Base-by-base conservation (phyloP, 2,329 filamentous ascomycete species). In the Westerdykella ornata region DNA sequence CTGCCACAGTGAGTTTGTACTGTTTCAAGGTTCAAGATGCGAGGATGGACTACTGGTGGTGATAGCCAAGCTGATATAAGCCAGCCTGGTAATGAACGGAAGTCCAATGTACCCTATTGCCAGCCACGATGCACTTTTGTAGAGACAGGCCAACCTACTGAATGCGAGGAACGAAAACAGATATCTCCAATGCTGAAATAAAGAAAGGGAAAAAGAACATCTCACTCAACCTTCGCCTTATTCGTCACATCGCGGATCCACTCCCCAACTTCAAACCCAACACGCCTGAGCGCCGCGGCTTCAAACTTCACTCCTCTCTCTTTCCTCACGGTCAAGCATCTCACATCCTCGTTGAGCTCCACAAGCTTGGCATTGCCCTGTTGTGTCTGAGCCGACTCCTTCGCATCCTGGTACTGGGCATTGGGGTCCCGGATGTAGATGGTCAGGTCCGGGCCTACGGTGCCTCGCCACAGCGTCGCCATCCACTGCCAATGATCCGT, bases 401-500 rank as follows among this genome's bases (percentile, higher is more conserved):
- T 56, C 3, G 45, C 53, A n/a, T 26, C 22, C 16, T 56, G 60
- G 35, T 68, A 63, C 32, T 72, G 30, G 9, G 44, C 43, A 9
- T 17, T 22, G 32, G 38, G 55, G 42, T 57, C 74, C 9, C 16
- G 3, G 14, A 85, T 75, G 56, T 84, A 87, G 19, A 92, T 72
- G 1, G 84, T 84, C 35, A 90, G 69, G 63, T 97, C 90, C 0
- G 90, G 81, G 0, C 85, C 87, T 1, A 89, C 75, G 40, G 86
- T 84, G 8, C 88, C 87, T 8, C 89, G 81, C 90, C 90, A 97
- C 16, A 96, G 76, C 33, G 85, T 90, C 28, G 90, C 90, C 73
- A 92, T 88, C 90, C 90, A 97, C 65, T 94, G 85, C 88, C 90
- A 97, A 68, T 97, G 90, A 56, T 94, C 88, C n/a, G 85, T 76